Conservation (phyloP, 345 rosid genomes). For the Bruguiera sexangula region DNA sequence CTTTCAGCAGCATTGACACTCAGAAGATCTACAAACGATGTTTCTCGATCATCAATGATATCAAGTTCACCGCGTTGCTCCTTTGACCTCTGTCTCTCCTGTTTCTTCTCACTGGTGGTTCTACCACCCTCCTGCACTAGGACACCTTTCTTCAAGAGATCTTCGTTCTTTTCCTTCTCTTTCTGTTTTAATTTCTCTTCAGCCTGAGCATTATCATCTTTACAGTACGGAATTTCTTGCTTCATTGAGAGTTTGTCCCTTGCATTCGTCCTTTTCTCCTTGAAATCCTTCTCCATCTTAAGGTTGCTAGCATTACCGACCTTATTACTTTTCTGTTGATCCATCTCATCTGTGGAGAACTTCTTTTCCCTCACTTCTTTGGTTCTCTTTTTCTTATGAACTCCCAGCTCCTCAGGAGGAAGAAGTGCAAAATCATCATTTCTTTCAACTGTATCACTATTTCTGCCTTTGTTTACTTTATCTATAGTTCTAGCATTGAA, state of each 20-base stretch:
- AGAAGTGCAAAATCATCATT: constrained; percentile 15
- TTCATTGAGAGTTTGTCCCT: constrained; percentile 18
- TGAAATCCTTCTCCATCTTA: constrained; percentile 20
- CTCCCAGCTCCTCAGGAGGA: constrained; percentile 26
- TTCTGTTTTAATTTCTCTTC: constrained; percentile 17
- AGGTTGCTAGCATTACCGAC: constrained; percentile 6
- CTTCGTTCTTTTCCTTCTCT: neutral
- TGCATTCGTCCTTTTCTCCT: constrained; percentile 29
- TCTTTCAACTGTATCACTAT: constrained; percentile 13
- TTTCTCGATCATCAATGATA: constrained; percentile 54
- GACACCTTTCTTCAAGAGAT: neutral
- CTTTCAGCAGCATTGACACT: constrained; percentile 21
- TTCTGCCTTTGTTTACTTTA: constrained; percentile 34
- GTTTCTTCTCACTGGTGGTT: constrained; percentile 17
- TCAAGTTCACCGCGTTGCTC: constrained; percentile 41
- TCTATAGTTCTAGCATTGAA: constrained; percentile 71
- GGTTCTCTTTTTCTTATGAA: constrained; percentile 19
- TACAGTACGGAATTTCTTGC: constrained; percentile 5
- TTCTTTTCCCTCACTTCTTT: constrained; percentile 13
- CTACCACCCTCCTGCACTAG: constrained; percentile 2
- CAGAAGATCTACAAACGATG: constrained; percentile 62
- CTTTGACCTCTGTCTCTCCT: constrained; percentile 29
- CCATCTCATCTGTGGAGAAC: constrained; percentile 10
- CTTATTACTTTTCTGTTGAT: constrained; percentile 13
- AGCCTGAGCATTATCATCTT: neutral